Percentiles rank a stretch among this genome's conserved stretches.
Conservation (phyloP, 352 stramenopile genomes). For the Globisporangium alternatum region DNA sequence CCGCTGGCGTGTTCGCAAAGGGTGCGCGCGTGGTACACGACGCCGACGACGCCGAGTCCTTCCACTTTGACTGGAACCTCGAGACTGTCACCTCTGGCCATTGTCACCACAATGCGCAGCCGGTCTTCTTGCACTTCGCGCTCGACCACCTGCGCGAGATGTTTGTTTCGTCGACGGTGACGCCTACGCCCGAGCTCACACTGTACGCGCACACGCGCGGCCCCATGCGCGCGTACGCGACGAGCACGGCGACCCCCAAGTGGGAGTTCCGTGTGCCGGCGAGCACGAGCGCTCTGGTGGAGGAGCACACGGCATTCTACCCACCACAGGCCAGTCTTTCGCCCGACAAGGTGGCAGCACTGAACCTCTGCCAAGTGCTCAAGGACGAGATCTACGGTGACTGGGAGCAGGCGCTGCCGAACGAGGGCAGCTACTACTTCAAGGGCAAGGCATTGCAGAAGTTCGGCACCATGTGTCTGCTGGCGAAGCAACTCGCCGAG, state of each 20-base stretch:
- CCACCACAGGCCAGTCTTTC: constrained; percentile 33
- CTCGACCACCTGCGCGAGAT: constrained; percentile 57
- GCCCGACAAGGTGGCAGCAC: constrained; percentile 27
- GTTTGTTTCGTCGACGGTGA: constrained; percentile 37
- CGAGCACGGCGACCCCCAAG: constrained; percentile 11
- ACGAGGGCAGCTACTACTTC: constrained; percentile 83
- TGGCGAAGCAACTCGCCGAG: constrained; percentile 55
- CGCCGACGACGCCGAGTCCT: constrained; percentile 34
- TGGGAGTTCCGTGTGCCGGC: constrained; percentile 54
- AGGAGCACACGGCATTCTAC: constrained; percentile 51
- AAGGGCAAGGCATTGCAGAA: constrained; percentile 80
- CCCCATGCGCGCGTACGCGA: constrained; percentile 56
- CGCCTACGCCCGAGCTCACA: constrained; percentile 38
- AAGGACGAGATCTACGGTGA: constrained; percentile 64
- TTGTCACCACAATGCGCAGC: background rate
- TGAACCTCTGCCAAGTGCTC: constrained; percentile 44
- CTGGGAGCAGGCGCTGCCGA: constrained; percentile 47
- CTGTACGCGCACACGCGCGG: constrained; percentile 77
- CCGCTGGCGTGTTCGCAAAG: constrained; percentile 52
- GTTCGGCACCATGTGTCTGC: constrained; percentile 73
- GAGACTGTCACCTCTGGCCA: background rate
- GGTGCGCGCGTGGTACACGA: constrained; percentile 19
- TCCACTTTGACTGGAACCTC: constrained; percentile 64
- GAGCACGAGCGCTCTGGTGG: constrained; percentile 35
- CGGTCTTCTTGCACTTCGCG: constrained; percentile 63